These are phyloP conservation scores for Linum lewisii DNA, from an alignment of 345 rosid genomes.

Conservation along the genomic window DNA sequence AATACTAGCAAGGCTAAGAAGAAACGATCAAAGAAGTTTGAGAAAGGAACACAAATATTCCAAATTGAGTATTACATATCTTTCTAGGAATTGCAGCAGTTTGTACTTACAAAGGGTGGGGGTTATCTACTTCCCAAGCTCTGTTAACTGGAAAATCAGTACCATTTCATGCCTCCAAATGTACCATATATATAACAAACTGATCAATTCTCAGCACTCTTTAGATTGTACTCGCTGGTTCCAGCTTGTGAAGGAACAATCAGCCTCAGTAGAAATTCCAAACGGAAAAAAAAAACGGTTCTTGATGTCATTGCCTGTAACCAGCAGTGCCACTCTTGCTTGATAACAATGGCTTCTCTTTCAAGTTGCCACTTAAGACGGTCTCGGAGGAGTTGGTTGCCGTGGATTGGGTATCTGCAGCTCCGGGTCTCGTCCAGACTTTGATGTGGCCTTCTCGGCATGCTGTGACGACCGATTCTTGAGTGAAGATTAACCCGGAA, in stretches of 20 bases:
- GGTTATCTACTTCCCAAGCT: not conserved
- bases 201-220: not conserved
- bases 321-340: conserved; percentile 49
- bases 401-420: conserved; percentile 43
- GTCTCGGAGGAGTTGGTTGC: conserved; percentile 41
- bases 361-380: conserved; percentile 47
- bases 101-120: not conserved
- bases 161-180: not conserved
- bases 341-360: conserved; percentile 51
- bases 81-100: not conserved
- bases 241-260: too few relatives aligned
- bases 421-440: conserved; percentile 86
- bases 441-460: conserved; percentile 94
- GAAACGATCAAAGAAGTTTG: not conserved
- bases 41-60: not conserved
- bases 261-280: too few relatives aligned
- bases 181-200: not conserved
- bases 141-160: not conserved
- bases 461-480: conserved; percentile 75
- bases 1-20: not conserved
- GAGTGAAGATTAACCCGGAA: conserved; percentile 81
- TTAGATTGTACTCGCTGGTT: not conserved
- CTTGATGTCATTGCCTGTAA: conserved; percentile 48
- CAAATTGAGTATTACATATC: not conserved
- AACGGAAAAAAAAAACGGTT: conserved; percentile 5